A percentile compares a stretch with the other conserved stretches of the same genome.
These are phyloP conservation scores for Plenodomus tracheiphilus DNA, from an alignment of 2,329 filamentous ascomycete species.

Conservation along the genomic window DNA sequence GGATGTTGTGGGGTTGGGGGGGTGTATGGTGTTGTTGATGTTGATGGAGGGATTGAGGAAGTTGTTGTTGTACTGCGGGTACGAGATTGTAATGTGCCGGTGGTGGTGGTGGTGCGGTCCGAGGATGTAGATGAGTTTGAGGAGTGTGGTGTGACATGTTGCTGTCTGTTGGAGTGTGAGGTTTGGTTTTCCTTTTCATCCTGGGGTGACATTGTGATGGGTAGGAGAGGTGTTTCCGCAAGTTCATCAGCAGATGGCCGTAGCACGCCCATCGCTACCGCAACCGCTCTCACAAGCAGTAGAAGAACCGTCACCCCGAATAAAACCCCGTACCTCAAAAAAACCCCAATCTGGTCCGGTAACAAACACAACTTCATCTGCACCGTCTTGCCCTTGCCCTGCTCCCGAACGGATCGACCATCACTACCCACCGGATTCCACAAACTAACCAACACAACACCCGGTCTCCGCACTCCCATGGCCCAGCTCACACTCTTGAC, in stretches of 20 bases:
- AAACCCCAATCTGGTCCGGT: constrained; percentile 83
- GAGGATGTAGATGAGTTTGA: constrained; percentile 38
- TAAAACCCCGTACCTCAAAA: constrained; percentile 74
- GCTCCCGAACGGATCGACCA: constrained; percentile 31
- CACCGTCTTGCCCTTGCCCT: constrained; percentile 61
- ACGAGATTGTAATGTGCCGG: constrained; percentile 32
- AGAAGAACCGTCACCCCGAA: constrained; percentile 57
- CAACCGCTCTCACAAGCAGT: constrained; percentile 51
- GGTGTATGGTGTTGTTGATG: constrained; percentile 30
- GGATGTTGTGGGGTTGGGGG: constrained; percentile 13
- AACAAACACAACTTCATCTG: constrained; percentile 90
- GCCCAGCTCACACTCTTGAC: constrained; percentile 96
- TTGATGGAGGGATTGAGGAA: constrained; percentile 21
- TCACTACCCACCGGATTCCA: constrained; percentile 81
- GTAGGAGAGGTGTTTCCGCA: constrained; percentile 15
- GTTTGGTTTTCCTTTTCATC: constrained; percentile 33
- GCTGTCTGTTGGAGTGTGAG: constrained; percentile 5
- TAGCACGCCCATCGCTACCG: constrained; percentile 35
- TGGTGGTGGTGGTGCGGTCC: constrained; percentile 33
- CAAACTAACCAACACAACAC: constrained; percentile 84
- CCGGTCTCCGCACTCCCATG: constrained; percentile 88
- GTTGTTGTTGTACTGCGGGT: constrained; percentile 42
- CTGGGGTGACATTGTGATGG: constrained; percentile 19
- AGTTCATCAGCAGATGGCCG: constrained; percentile 2
- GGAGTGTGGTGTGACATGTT: constrained; percentile 16